These are phyloP conservation scores for Thalia dealbata DNA, from an alignment of 176 grass and related monocot species.

Conservation along the genomic window DNA sequence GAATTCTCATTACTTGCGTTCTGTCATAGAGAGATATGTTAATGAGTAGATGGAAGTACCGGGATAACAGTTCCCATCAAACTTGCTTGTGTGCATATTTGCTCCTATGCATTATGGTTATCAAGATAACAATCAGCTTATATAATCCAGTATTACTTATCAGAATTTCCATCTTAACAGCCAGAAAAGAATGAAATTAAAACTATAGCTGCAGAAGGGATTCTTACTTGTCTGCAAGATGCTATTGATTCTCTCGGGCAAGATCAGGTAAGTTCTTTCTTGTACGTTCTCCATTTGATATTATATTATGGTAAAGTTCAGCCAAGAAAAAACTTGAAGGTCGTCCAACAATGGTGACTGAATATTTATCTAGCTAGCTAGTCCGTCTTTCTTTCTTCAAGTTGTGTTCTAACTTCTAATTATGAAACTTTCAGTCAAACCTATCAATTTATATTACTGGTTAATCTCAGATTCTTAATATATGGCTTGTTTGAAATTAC, in stretches of 20 bases:
- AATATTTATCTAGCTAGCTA: background rate
- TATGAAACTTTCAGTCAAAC: too few species aligned
- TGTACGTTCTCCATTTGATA: background rate
- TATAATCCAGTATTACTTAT: slow-evolving; percentile 7
- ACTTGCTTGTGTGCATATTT: too few species aligned
- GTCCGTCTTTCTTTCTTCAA: background rate
- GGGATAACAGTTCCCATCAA: too few species aligned
- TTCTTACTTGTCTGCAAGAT: slow-evolving; percentile 86
- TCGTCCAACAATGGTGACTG: background rate
- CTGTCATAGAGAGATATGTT: background rate
- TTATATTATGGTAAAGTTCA: background rate
- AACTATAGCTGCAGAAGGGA: slow-evolving; percentile 71
- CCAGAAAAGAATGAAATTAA: slow-evolving; percentile 70
- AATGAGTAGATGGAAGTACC: background rate
- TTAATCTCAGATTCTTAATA: background rate
- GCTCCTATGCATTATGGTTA: background rate
- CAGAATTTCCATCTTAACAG: slow-evolving; percentile 28
- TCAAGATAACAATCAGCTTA: background rate
- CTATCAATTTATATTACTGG: too few species aligned
- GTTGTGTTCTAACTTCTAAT: too few species aligned
- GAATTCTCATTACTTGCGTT: slow-evolving; percentile 12
- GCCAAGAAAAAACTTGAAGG: background rate
- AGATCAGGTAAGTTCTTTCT: slow-evolving; percentile 52
- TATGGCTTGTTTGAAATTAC: background rate
- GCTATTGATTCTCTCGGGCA: slow-evolving; percentile 66